These are phyloP conservation scores for Liquidambar formosana DNA, from an alignment of 164 flowering plant species.

Conservation along the genomic window DNA sequence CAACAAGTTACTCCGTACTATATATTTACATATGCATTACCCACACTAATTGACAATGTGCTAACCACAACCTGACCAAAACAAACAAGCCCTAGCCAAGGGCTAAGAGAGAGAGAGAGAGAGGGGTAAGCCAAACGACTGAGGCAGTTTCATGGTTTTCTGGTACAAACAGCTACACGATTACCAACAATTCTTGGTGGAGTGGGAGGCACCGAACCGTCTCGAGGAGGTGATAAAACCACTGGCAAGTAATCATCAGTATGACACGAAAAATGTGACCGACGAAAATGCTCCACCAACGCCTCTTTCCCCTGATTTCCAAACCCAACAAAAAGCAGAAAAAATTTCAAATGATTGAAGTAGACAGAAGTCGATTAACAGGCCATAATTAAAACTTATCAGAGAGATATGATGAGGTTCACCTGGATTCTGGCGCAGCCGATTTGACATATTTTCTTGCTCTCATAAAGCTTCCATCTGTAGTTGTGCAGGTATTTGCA, in stretches of 20 bases:
- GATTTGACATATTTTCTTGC: conserved; percentile 40
- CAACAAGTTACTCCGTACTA: too few relatives aligned
- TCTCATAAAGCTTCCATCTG: conserved; percentile 19
- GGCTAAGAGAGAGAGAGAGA: too few relatives aligned
- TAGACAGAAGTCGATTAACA: background rate
- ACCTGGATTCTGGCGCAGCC: conserved; percentile 42
- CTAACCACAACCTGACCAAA: too few relatives aligned
- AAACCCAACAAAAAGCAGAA: background rate
- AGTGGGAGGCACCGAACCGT: too few relatives aligned
- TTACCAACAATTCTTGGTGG: too few relatives aligned
- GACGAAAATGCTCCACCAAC: conserved; percentile 27
- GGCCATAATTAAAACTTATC: background rate
- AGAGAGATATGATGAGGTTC: fast-evolving
- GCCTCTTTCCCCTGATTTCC: conserved; percentile 41
- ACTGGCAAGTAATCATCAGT: conserved; percentile 38
- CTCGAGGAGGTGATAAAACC: too few relatives aligned
- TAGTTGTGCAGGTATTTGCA: conserved; percentile 1
- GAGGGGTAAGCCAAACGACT: too few relatives aligned
- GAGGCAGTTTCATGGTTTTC: too few relatives aligned
- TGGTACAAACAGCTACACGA: too few relatives aligned
- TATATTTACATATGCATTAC: too few relatives aligned
- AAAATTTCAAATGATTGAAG: background rate
- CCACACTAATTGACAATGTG: too few relatives aligned
- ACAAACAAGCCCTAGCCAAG: too few relatives aligned
- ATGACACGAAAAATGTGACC: conserved; percentile 26